These are phyloP conservation scores for Poterioochromonas sp. DNA, from an alignment of 352 stramenopile genomes.

Conservation along the genomic window DNA sequence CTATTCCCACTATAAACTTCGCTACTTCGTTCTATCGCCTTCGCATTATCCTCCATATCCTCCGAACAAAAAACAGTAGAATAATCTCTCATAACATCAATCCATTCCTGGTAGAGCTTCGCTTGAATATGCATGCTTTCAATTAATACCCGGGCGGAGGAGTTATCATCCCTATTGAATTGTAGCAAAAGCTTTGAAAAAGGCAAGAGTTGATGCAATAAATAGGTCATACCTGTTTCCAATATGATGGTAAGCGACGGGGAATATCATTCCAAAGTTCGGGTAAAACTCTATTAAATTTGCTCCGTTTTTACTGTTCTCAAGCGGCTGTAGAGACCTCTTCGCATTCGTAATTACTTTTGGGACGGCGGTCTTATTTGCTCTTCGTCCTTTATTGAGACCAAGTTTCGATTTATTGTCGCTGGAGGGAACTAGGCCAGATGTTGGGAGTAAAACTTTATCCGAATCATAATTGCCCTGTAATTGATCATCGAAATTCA, in stretches of 20 bases:
- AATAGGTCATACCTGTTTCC: background rate
- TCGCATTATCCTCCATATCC: background rate
- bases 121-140: slow-evolving; percentile 53
- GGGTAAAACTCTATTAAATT: background rate
- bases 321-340: background rate
- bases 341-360: background rate
- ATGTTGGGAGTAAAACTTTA: too few relatives aligned
- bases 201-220: too few relatives aligned
- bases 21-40: background rate
- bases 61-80: slow-evolving; percentile 60
- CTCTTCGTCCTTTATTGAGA: too few relatives aligned
- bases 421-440: too few relatives aligned
- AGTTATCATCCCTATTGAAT: background rate
- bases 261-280: background rate
- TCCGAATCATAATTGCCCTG: too few relatives aligned
- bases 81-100: slow-evolving; percentile 72
- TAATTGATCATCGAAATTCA: too few relatives aligned
- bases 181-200: too few relatives aligned
- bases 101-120: slow-evolving; percentile 66
- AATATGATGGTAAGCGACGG: background rate
- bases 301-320: background rate
- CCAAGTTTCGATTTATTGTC: too few relatives aligned
- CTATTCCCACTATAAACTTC: slow-evolving; percentile 39
- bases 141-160: background rate
- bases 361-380: too few relatives aligned